Conservation (phyloP, 2,329 filamentous ascomycete genomes). For the Alternaria novae-zelandiae region DNA sequence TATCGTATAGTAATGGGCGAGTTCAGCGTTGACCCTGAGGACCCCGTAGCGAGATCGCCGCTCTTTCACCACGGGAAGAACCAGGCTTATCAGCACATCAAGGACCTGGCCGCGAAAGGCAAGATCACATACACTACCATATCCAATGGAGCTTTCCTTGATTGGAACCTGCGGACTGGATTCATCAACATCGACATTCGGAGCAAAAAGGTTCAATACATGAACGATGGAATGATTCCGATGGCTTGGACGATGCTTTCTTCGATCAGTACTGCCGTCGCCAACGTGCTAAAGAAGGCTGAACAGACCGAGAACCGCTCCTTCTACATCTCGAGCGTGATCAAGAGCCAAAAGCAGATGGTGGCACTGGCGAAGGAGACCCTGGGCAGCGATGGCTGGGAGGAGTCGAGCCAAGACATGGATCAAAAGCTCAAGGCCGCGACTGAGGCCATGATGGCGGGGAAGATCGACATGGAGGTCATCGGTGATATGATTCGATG, state of each 20-base stretch:
- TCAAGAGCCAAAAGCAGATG: slow-evolving; percentile 17
- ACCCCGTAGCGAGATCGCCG: slow-evolving; percentile 8
- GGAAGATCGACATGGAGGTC: slow-evolving; percentile 3
- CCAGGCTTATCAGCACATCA: slow-evolving; percentile 11
- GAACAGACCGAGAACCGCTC: slow-evolving; percentile 12
- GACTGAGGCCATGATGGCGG: slow-evolving; percentile 1
- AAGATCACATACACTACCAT: slow-evolving; percentile 16
- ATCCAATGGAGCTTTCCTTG: slow-evolving; percentile 16
- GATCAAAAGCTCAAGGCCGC: background rate
- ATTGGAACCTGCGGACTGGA: slow-evolving; percentile 11
- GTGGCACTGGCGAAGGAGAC: slow-evolving; percentile 8
- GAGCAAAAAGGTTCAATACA: slow-evolving; percentile 9
- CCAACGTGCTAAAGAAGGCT: slow-evolving; percentile 4
- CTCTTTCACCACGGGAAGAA: slow-evolving; percentile 15
- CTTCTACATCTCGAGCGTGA: slow-evolving; percentile 10
- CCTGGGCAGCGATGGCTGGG: slow-evolving; percentile 7
- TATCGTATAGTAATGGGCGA: slow-evolving; percentile 16
- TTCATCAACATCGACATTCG: slow-evolving; percentile 13
- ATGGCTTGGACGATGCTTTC: slow-evolving; percentile 7
- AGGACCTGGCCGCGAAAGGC: slow-evolving; percentile 1
- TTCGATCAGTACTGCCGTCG: slow-evolving; percentile 6
- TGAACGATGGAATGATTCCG: slow-evolving; percentile 7
- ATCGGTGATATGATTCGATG: slow-evolving; percentile 15
- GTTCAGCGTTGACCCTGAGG: slow-evolving; percentile 14
- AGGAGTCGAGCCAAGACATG: slow-evolving; percentile 2